Conservation (phyloP, 129 eudicot species). For the Flaveria bidentis region DNA sequence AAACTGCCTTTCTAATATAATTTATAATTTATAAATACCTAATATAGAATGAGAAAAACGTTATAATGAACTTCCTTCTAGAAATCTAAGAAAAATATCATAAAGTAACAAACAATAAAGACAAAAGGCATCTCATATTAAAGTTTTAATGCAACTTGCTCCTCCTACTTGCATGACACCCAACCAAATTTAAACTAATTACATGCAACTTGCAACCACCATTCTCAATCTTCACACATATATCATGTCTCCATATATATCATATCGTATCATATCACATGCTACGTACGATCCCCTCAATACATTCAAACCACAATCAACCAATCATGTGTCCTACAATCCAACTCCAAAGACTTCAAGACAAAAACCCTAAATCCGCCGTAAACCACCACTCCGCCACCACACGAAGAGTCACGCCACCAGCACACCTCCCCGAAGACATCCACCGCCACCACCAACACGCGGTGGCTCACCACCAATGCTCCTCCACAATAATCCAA, state of each 20-base stretch:
- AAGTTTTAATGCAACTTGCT: slow-evolving; percentile 15
- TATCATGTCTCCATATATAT: neutral
- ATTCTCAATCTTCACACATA: slow-evolving; percentile 12
- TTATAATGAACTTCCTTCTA: neutral
- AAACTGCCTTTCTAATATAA: too few relatives aligned
- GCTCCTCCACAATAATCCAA: neutral
- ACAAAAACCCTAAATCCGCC: slow-evolving; percentile 10
- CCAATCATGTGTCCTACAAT: slow-evolving; percentile 14
- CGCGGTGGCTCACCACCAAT: neutral
- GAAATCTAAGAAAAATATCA: neutral
- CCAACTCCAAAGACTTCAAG: slow-evolving; percentile 5
- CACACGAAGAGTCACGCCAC: neutral
- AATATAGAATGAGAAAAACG: slow-evolving; percentile 2
- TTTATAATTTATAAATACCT: too few relatives aligned
- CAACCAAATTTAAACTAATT: slow-evolving; percentile 10
- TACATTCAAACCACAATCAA: neutral
- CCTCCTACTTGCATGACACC: slow-evolving; percentile 21
- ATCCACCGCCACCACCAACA: slow-evolving; percentile 9
- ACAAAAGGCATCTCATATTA: slow-evolving; percentile 15
- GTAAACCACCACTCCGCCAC: slow-evolving; percentile 6
- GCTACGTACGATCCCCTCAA: neutral
- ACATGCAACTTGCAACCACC: slow-evolving; percentile 19
- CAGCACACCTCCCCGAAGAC: neutral
- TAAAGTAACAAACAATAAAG: neutral
- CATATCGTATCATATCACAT: slow-evolving; percentile 12